phyloP scores from a whole-genome alignment of 352 stramenopile genomes.

The Pythium volutum region DNA sequence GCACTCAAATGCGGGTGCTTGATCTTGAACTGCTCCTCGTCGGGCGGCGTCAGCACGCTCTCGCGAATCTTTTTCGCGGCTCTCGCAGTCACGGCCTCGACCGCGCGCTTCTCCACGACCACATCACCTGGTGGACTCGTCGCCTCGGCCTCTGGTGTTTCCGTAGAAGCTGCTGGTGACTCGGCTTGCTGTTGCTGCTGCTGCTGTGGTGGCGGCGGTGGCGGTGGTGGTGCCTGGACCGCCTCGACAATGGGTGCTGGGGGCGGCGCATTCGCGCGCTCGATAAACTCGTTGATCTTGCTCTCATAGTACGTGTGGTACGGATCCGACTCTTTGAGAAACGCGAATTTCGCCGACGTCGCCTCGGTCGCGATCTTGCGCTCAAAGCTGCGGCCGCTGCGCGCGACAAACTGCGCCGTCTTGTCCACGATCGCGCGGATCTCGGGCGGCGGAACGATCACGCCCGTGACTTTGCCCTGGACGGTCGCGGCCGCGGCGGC shows the following conservation, averaged over 20 bases:
- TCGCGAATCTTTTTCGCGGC: slow-evolving; percentile 92
- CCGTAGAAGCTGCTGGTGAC: not conserved
- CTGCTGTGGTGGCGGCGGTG: not conserved
- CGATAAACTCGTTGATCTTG: slow-evolving; percentile 89
- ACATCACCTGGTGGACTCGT: slow-evolving; percentile 28
- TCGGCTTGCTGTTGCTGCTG: not conserved
- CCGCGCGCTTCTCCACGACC: slow-evolving; percentile 84
- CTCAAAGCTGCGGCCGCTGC: slow-evolving; percentile 98
- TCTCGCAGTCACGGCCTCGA: slow-evolving; percentile 79
- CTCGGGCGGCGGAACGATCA: slow-evolving; percentile 97
- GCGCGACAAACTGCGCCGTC: slow-evolving; percentile 98
- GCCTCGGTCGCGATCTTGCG: slow-evolving; percentile 95
- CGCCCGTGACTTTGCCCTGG: slow-evolving; percentile 80
- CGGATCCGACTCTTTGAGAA: slow-evolving; percentile 92
- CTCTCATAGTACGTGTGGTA: slow-evolving; percentile 99
- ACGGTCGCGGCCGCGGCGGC: slow-evolving; percentile 30
- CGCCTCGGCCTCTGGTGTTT: not conserved
- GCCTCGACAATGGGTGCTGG: not conserved
- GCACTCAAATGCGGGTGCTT: slow-evolving; percentile 89
- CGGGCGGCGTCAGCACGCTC: slow-evolving; percentile 62
- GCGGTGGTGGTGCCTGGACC: not conserved
- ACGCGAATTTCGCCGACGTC: slow-evolving; percentile 97
- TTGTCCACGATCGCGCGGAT: slow-evolving; percentile 98
- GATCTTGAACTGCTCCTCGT: slow-evolving; percentile 79
- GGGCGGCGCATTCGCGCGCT: slow-evolving; percentile 31